Evolutionary conservation across 306 rosid genomes (phyloP).

Genomic region (Fagus sylvatica): DNA sequence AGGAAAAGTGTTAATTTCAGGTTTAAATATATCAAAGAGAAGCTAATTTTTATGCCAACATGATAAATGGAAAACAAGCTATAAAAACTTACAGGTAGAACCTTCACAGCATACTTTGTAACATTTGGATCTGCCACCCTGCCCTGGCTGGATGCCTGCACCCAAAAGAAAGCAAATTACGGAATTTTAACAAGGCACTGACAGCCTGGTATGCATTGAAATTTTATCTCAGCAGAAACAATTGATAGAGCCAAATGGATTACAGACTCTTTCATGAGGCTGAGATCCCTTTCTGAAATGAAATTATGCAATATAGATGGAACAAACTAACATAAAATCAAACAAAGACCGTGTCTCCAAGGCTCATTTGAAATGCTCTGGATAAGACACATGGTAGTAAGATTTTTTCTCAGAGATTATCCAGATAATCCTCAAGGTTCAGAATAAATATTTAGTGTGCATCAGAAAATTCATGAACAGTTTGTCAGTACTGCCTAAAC

Average conservation of each 20-base stretch:
- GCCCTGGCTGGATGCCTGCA: slow-evolving; percentile 67
- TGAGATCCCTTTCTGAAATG: not conserved
- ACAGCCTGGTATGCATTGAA: too few relatives aligned
- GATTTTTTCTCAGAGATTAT: too few relatives aligned
- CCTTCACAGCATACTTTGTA: slow-evolving; percentile 82
- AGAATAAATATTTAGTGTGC: not conserved
- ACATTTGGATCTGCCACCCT: slow-evolving; percentile 68
- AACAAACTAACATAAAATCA: too few relatives aligned
- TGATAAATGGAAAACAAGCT: not conserved
- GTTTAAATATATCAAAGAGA: not conserved
- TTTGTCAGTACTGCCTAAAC: not conserved
- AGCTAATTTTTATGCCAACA: not conserved
- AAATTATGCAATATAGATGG: not conserved
- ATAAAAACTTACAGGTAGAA: slow-evolving; percentile 74
- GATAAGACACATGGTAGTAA: too few relatives aligned
- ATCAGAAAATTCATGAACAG: not conserved
- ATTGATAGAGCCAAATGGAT: not conserved
- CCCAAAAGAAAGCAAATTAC: not conserved
- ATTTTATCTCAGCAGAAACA: not conserved
- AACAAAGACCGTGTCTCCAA: too few relatives aligned
- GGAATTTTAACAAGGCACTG: too few relatives aligned
- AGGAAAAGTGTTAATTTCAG: not conserved
- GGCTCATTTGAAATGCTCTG: too few relatives aligned
- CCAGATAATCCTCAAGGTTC: too few relatives aligned
- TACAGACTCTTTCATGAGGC: not conserved